These are phyloP conservation scores for Thyridium curvatum DNA, from an alignment of 2,329 filamentous ascomycete species.

Conservation along the genomic window DNA sequence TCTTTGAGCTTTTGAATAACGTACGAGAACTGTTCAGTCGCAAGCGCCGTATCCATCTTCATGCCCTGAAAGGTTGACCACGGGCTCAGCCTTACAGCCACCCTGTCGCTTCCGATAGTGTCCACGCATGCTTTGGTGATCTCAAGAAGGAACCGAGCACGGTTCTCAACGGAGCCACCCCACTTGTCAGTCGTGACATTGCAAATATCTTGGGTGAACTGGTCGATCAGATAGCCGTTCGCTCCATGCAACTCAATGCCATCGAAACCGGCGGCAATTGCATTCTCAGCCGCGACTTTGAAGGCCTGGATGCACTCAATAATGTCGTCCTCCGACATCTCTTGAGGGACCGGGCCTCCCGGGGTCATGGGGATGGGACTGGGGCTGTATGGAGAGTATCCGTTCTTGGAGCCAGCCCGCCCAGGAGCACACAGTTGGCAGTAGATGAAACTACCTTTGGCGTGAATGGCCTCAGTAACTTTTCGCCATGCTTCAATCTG, in stretches of 20 bases:
- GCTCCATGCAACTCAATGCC: conserved; percentile 34
- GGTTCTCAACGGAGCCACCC: conserved; percentile 49
- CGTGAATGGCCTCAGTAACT: conserved; percentile 11
- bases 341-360: conserved; percentile 23
- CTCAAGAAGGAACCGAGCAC: conserved; percentile 44
- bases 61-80: conserved; percentile 52
- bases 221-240: conserved; percentile 39
- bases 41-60: conserved; percentile 48
- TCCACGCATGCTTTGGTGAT: conserved; percentile 42
- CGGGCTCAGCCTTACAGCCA: conserved; percentile 47
- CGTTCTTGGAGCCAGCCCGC: conserved; percentile 24
- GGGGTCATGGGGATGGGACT: conserved; percentile 38
- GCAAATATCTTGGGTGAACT: conserved; percentile 47
- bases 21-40: conserved; percentile 44
- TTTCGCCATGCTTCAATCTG: conserved; percentile 9
- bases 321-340: conserved; percentile 35
- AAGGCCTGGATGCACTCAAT: conserved; percentile 21
- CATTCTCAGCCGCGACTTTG: conserved; percentile 28
- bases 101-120: conserved; percentile 42
- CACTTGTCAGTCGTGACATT: conserved; percentile 51
- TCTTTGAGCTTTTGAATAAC: conserved; percentile 39
- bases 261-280: conserved; percentile 47
- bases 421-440: conserved; percentile 44
- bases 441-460: conserved; percentile 7
- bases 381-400: conserved; percentile 6